These are phyloP conservation scores for Ceratobasidium sp. DNA, from an alignment of 1,284 basidiomycete genomes.

Conservation along the genomic window DNA sequence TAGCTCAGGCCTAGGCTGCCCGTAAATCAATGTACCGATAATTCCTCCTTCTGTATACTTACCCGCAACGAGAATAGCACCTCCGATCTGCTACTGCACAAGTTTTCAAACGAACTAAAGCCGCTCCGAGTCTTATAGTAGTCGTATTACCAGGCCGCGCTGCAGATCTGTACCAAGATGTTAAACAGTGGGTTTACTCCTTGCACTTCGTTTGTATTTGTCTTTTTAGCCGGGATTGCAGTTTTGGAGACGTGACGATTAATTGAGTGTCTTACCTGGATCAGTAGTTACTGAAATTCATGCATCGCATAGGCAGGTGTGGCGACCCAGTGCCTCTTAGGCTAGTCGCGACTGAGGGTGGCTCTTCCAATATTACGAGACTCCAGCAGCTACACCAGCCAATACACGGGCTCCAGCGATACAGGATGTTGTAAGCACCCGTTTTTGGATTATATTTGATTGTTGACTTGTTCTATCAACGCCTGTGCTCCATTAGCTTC, in stretches of 20 bases:
- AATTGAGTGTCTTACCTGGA: too few relatives aligned
- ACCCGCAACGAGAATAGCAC: constrained; percentile 10
- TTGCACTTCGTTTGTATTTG: too few relatives aligned
- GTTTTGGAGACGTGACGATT: constrained; percentile 75
- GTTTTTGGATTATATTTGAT: too few relatives aligned
- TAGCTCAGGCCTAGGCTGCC: constrained; percentile 16
- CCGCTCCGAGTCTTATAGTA: constrained; percentile 43
- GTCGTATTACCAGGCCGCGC: constrained; percentile 47
- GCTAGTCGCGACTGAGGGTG: constrained; percentile 50
- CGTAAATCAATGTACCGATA: neutral
- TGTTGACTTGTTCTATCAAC: too few relatives aligned
- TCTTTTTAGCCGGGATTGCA: too few relatives aligned
- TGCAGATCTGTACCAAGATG: constrained; percentile 46
- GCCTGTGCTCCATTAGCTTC: too few relatives aligned
- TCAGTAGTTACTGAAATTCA: neutral
- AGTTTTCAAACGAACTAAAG: constrained; percentile 18
- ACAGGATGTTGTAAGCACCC: too few relatives aligned
- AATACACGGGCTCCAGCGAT: too few relatives aligned
- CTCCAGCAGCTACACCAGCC: too few relatives aligned
- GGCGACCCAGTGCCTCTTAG: constrained; percentile 80
- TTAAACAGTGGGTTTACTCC: constrained; percentile 48
- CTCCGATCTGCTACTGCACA: constrained; percentile 2
- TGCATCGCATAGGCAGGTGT: constrained; percentile 67
- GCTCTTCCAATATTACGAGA: too few relatives aligned
- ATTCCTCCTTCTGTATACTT: neutral